Evolutionary conservation across 2,329 filamentous ascomycete species (phyloP).

Genomic region (Aspergillus sp.): DNA sequence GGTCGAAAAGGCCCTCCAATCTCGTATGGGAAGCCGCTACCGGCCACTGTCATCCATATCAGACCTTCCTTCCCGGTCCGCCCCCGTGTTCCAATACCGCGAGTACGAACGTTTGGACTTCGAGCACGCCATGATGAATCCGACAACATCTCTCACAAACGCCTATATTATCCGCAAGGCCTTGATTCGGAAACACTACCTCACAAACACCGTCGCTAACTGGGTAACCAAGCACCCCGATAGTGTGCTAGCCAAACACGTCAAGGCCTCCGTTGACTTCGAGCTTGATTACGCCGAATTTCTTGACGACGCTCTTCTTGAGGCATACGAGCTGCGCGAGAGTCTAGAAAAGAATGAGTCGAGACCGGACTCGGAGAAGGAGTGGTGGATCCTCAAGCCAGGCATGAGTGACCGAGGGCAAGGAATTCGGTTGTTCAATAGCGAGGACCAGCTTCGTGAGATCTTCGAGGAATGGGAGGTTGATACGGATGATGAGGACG

Average conservation of each 20-base stretch:
- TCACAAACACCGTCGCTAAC: slow-evolving; percentile 77
- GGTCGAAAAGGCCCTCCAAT: slow-evolving; percentile 69
- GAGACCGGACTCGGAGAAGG: slow-evolving; percentile 61
- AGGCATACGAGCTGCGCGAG: slow-evolving; percentile 82
- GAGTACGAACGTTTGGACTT: slow-evolving; percentile 90
- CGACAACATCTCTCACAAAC: slow-evolving; percentile 69
- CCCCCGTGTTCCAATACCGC: slow-evolving; percentile 71
- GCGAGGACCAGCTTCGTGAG: slow-evolving; percentile 74
- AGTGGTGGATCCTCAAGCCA: slow-evolving; percentile 99
- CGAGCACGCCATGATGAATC: slow-evolving; percentile 64
- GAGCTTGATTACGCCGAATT: slow-evolving; percentile 98
- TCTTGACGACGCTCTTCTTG: slow-evolving; percentile 85
- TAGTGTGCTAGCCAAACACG: slow-evolving; percentile 66
- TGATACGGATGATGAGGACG: slow-evolving; percentile 55
- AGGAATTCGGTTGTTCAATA: slow-evolving; percentile 85
- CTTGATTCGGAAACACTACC: slow-evolving; percentile 92
- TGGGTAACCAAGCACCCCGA: slow-evolving; percentile 83
- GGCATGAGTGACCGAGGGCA: slow-evolving; percentile 97
- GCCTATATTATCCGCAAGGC: slow-evolving; percentile 96
- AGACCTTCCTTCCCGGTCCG: slow-evolving; percentile 47
- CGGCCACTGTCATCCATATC: slow-evolving; percentile 55
- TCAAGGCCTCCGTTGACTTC: slow-evolving; percentile 79
- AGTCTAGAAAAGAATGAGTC: slow-evolving; percentile 70
- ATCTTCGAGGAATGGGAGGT: slow-evolving; percentile 94
- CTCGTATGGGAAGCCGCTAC: slow-evolving; percentile 58